phyloP scores from a whole-genome alignment of 2,329 filamentous ascomycete species.

The Trichoderma sp. region DNA sequence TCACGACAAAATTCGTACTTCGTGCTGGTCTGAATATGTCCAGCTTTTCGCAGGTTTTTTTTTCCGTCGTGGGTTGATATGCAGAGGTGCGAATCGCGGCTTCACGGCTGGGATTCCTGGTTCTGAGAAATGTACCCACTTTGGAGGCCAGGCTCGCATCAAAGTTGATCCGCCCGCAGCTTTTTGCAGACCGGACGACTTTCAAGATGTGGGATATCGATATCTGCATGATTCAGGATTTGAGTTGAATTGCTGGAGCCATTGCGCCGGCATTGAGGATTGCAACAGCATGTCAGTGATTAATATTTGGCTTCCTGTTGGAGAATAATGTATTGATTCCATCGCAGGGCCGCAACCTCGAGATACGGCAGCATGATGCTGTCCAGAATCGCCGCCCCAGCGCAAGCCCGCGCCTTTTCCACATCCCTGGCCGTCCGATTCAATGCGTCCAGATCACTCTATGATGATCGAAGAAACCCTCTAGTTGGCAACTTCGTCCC shows the following conservation, averaged over 20 bases:
- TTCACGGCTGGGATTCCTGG: neutral
- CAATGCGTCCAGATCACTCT: conserved; percentile 17
- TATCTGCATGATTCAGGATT: neutral
- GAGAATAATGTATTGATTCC: neutral
- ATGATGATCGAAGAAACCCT: conserved; percentile 29
- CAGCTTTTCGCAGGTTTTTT: neutral
- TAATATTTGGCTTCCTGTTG: neutral
- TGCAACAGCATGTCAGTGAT: neutral
- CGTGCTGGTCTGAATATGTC: neutral
- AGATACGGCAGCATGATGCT: conserved; percentile 34
- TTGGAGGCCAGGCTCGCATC: conserved; percentile 23
- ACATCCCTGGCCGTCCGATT: conserved; percentile 31
- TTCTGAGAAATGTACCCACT: neutral
- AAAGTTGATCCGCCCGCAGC: conserved; percentile 31
- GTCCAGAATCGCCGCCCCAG: conserved; percentile 28
- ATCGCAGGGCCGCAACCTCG: conserved; percentile 27
- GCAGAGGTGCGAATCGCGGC: conserved; percentile 14
- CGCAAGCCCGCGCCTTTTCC: conserved; percentile 32
- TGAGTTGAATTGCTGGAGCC: neutral
- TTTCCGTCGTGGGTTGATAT: neutral
- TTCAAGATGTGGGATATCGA: neutral
- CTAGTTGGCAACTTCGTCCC: conserved; percentile 30
- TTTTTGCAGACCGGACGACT: conserved; percentile 1
- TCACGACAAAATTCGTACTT: neutral
- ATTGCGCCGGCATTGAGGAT: neutral